These are phyloP conservation scores for Neurospora sp. DNA, from an alignment of 495 filamentous ascomycete genomes.

Conservation along the genomic window DNA sequence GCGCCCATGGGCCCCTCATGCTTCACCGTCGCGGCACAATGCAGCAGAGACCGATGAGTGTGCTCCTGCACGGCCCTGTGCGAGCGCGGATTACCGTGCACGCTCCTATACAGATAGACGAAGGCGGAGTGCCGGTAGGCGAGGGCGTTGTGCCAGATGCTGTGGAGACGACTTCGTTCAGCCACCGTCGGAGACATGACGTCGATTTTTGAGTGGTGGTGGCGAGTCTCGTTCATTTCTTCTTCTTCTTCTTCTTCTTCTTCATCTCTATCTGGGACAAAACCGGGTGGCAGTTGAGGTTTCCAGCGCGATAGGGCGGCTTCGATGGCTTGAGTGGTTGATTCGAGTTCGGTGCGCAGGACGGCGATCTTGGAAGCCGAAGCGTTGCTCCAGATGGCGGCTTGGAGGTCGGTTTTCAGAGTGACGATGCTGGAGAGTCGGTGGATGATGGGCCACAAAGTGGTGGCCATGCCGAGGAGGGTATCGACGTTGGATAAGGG, in stretches of 20 bases:
- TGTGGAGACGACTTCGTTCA: constrained; percentile 27
- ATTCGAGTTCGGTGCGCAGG: constrained; percentile 44
- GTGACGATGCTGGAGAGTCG: constrained; percentile 45
- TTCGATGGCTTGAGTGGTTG: constrained; percentile 45
- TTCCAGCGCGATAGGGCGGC: constrained; percentile 45
- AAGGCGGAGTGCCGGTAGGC: constrained; percentile 52
- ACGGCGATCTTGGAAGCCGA: constrained; percentile 38
- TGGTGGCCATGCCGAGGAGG: constrained; percentile 51
- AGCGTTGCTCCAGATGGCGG: constrained; percentile 26
- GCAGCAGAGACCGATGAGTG: constrained; percentile 34
- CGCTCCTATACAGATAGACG: constrained; percentile 50
- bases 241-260: not conserved
- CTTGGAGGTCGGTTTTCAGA: constrained; percentile 39
- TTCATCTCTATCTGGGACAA: constrained; percentile 5
- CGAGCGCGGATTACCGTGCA: constrained; percentile 33
- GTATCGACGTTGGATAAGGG: constrained; percentile 44
- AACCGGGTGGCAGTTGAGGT: constrained; percentile 29
- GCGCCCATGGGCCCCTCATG: constrained; percentile 48
- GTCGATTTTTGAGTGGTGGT: not conserved
- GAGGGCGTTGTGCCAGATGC: constrained; percentile 50
- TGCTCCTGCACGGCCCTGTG: constrained; percentile 42
- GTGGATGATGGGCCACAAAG: constrained; percentile 54
- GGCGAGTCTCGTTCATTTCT: not conserved
- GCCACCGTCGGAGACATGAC: constrained; percentile 1
- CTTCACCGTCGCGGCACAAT: constrained; percentile 42